phyloP scores from a whole-genome alignment of 1,284 basidiomycete genomes.

The Neolentinus lepideus region DNA sequence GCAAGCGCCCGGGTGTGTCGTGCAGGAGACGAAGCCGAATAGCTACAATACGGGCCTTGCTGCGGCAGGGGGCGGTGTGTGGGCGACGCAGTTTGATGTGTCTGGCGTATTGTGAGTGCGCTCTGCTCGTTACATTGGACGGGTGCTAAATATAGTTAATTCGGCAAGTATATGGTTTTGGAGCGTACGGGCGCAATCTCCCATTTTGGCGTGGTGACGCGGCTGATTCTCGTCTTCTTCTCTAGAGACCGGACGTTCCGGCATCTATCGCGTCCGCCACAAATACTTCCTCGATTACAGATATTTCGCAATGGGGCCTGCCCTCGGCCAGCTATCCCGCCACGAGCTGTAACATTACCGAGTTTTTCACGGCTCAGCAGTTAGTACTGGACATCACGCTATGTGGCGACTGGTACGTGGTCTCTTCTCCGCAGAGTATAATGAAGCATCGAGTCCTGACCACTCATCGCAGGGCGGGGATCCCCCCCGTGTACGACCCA shows the following conservation, averaged over 20 bases:
- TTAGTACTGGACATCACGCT: constrained; percentile 25
- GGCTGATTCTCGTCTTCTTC: constrained; percentile 9
- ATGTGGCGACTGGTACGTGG: constrained; percentile 24
- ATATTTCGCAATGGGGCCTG: constrained; percentile 43
- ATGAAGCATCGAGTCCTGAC: background rate
- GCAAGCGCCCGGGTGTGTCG: background rate
- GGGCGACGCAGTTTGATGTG: constrained; percentile 52
- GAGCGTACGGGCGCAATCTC: constrained; percentile 40
- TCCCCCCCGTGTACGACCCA: constrained; percentile 10
- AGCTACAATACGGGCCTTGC: constrained; percentile 51
- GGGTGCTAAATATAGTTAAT: constrained; percentile 1
- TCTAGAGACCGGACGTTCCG: constrained; percentile 35
- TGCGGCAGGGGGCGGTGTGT: constrained; percentile 56
- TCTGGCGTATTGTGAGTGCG: constrained; percentile 28
- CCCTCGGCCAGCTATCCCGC: constrained; percentile 46
- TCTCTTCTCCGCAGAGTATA: background rate
- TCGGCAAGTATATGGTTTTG: constrained; percentile 64
- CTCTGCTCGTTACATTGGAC: background rate
- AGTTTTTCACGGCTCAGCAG: constrained; percentile 33
- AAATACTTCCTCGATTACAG: constrained; percentile 33
- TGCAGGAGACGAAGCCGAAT: constrained; percentile 35
- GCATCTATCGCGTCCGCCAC: constrained; percentile 28
- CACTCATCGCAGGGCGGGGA: constrained; percentile 9
- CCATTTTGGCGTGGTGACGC: constrained; percentile 4
- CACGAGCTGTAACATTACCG: constrained; percentile 34